A percentile compares a stretch with the other conserved stretches of the same genome.
Evolutionary conservation across 2,329 filamentous ascomycete genomes (phyloP).

Genomic region (Colletotrichum tabaci): DNA sequence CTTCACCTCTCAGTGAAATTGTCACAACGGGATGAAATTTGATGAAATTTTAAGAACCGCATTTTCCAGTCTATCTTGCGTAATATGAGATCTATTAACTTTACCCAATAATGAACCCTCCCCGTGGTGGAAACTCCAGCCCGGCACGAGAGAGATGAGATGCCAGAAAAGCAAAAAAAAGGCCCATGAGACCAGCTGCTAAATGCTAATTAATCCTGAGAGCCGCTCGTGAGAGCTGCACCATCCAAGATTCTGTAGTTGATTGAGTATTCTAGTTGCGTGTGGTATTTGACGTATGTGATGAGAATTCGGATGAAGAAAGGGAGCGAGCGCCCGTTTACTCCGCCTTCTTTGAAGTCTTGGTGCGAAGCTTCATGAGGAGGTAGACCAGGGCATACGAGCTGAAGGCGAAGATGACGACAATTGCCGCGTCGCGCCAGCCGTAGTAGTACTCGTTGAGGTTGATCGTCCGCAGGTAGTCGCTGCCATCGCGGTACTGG

Average conservation of each 20-base stretch:
- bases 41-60: background rate
- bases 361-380: constrained; percentile 65
- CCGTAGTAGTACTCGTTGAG: constrained; percentile 73
- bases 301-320: background rate
- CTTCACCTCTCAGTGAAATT: background rate
- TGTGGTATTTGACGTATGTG: background rate
- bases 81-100: background rate
- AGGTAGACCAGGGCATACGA: constrained; percentile 65
- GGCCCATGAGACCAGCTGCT: background rate
- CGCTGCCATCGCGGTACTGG: constrained; percentile 69
- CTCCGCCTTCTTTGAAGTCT: constrained; percentile 63
- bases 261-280: background rate
- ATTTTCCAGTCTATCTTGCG: background rate
- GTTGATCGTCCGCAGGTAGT: constrained; percentile 74
- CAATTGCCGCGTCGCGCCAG: constrained; percentile 76
- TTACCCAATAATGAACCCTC: background rate
- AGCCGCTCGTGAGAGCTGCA: constrained; percentile 1
- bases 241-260: constrained; percentile 1
- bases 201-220: background rate
- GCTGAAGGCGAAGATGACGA: constrained; percentile 68
- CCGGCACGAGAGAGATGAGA: background rate
- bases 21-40: background rate
- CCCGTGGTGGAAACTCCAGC: background rate
- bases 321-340: constrained; percentile 41
- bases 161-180: background rate